Evolutionary conservation across 345 rosid species (phyloP).

Genomic region (Gossypium anomalum): DNA sequence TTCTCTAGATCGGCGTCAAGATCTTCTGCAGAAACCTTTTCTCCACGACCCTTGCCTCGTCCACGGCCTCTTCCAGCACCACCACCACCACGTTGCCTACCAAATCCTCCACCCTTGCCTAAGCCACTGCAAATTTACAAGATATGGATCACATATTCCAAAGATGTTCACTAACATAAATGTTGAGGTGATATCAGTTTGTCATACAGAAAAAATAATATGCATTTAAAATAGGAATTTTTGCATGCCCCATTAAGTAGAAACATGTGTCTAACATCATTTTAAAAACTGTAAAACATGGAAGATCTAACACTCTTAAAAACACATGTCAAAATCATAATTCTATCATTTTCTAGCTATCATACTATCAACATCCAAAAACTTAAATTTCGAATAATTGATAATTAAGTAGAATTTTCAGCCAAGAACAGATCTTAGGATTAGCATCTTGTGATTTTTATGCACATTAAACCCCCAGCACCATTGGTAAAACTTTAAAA

Average conservation of each 20-base stretch:
- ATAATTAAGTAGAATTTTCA: background rate
- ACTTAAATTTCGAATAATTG: background rate
- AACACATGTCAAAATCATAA: background rate
- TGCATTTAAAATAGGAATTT: background rate
- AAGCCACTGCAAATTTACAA: constrained; percentile 35
- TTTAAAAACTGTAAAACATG: background rate
- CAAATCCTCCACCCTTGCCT: constrained; percentile 58
- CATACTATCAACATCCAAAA: background rate
- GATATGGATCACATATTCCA: background rate
- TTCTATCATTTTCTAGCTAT: background rate
- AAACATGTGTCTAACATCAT: background rate
- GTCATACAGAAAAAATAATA: background rate
- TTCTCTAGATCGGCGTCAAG: constrained; percentile 94
- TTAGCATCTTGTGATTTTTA: background rate
- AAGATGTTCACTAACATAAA: background rate
- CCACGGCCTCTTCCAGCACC: constrained; percentile 54
- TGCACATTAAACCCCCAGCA: background rate
- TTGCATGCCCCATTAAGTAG: background rate
- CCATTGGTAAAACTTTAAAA: background rate
- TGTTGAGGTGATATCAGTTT: background rate
- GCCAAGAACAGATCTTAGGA: background rate
- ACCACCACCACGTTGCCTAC: constrained; percentile 59
- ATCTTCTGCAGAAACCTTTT: constrained; percentile 85
- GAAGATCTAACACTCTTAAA: background rate
- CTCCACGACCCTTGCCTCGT: constrained; percentile 64